Percentiles rank a stretch among this genome's conserved stretches.
phyloP scores from a whole-genome alignment of 768 basidiomycete genomes.

The Lactarius hatsudake region DNA sequence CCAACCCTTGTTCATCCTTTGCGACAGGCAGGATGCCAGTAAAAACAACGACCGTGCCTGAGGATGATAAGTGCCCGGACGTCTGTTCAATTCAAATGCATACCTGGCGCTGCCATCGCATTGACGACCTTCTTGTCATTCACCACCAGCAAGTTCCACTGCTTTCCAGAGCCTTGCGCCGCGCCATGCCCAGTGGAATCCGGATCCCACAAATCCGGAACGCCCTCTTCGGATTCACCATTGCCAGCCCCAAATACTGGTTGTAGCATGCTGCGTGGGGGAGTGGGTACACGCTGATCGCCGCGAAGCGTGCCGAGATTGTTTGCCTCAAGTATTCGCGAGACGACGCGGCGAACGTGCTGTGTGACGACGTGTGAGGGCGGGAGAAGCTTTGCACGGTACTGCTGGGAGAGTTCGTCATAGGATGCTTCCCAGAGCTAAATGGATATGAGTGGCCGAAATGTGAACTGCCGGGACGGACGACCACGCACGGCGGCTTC shows the following conservation, averaged over 20 bases:
- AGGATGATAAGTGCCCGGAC: neutral
- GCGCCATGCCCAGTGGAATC: slow-evolving; percentile 23
- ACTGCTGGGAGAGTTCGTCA: slow-evolving; percentile 51
- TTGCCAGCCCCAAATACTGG: slow-evolving; percentile 27
- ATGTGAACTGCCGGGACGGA: neutral
- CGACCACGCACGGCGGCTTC: slow-evolving; percentile 51
- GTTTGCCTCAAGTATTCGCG: slow-evolving; percentile 64
- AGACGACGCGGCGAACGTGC: slow-evolving; percentile 68
- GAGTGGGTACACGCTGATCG: slow-evolving; percentile 27
- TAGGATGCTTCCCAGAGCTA: slow-evolving; percentile 46
- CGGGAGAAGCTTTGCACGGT: slow-evolving; percentile 56
- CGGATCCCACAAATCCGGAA: slow-evolving; percentile 29
- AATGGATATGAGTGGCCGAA: neutral
- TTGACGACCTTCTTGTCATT: slow-evolving; percentile 69
- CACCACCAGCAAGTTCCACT: slow-evolving; percentile 77
- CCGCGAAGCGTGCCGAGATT: slow-evolving; percentile 62
- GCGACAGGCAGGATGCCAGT: slow-evolving; percentile 84
- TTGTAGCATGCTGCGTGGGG: slow-evolving; percentile 27
- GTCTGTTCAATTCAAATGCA: slow-evolving; percentile 1
- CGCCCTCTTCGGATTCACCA: neutral
- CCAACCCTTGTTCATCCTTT: slow-evolving; percentile 74
- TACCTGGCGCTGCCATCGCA: slow-evolving; percentile 74
- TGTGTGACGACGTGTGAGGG: slow-evolving; percentile 59
- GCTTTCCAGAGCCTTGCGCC: slow-evolving; percentile 25
- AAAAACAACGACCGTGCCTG: slow-evolving; percentile 82